These are phyloP conservation scores for Saraca asoca DNA, from an alignment of 331 rosid genomes.

Conservation along the genomic window DNA sequence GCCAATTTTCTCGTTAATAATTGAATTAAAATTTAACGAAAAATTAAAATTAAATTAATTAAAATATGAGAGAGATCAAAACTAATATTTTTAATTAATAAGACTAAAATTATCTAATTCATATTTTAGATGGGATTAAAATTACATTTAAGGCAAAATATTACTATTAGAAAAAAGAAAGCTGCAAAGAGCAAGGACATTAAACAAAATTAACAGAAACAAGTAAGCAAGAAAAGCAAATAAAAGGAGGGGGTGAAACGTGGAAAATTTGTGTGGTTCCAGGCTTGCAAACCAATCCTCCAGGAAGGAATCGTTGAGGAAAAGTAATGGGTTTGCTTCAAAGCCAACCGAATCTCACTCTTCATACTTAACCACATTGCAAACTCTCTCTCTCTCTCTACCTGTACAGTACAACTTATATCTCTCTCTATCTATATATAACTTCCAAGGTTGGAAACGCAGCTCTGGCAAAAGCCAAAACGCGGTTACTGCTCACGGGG, in stretches of 20 bases:
- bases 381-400: constrained; percentile 51
- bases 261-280: constrained; percentile 68
- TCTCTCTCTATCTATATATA: constrained; percentile 38
- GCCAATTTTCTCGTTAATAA: no score
- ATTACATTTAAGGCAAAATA: no score
- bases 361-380: constrained; percentile 65
- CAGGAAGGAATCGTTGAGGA: constrained; percentile 76
- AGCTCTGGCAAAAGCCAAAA: constrained; percentile 49
- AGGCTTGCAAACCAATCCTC: constrained; percentile 92
- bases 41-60: no score
- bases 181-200: constrained; percentile 8
- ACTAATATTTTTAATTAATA: no score
- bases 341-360: constrained; percentile 99
- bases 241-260: constrained; percentile 18
- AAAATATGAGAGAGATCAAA: no score
- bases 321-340: constrained; percentile 94
- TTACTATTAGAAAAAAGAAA: constrained; percentile 32
- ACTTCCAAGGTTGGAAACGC: constrained; percentile 64
- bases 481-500: constrained; percentile 56
- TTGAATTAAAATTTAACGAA: no score
- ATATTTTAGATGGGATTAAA: no score
- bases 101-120: no score
- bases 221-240: constrained; percentile 31
- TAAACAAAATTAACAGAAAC: constrained; percentile 13
- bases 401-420: constrained; percentile 32